phyloP scores from a whole-genome alignment of 805 yeast species.

The Millerozyma miso region DNA sequence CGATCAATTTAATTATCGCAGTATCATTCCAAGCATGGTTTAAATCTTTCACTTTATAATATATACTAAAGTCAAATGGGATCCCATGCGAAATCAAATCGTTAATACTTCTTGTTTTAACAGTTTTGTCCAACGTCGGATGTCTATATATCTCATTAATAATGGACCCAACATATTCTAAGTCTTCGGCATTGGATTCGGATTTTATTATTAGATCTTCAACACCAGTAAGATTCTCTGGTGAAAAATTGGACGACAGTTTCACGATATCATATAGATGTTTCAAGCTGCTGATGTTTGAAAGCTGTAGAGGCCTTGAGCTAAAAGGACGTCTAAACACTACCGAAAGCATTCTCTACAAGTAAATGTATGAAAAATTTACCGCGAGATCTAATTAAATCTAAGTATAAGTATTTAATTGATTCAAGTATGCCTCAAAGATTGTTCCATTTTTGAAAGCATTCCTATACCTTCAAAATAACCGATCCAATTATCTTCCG shows the following conservation, averaged over 20 bases:
- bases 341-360: background rate
- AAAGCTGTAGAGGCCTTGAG: background rate
- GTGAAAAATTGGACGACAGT: background rate
- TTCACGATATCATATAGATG: background rate
- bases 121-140: background rate
- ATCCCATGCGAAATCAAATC: constrained; percentile 14
- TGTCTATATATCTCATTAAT: background rate
- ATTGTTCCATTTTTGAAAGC: constrained; percentile 43
- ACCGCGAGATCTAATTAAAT: background rate
- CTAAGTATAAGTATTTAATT: background rate
- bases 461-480: constrained; percentile 52
- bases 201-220: background rate
- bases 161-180: background rate
- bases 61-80: constrained; percentile 17
- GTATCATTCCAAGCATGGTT: constrained; percentile 12
- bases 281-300: background rate
- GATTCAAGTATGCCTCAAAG: constrained; percentile 12
- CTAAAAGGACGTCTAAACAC: background rate
- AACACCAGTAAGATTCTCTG: background rate
- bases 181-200: background rate
- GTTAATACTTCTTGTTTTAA: constrained; percentile 6
- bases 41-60: constrained; percentile 11
- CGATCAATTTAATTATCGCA: constrained; percentile 24
- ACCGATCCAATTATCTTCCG: constrained; percentile 42
- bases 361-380: background rate